Conservation (phyloP, 1,284 basidiomycete genomes). For the Laetiporus sulphureus region DNA sequence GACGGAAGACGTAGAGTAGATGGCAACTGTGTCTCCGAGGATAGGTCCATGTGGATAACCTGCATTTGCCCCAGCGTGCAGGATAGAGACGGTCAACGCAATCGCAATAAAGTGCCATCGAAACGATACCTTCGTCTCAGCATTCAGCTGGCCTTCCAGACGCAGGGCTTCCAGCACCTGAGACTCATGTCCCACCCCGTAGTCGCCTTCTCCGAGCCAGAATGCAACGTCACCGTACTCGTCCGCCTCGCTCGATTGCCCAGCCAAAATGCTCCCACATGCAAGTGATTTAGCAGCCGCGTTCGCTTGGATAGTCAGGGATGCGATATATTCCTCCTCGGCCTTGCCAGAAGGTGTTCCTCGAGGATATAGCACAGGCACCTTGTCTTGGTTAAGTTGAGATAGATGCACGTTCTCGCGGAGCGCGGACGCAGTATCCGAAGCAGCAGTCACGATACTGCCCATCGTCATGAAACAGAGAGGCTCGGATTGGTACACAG, state of each 20-base stretch:
- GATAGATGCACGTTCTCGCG: neutral
- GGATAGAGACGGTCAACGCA: no score
- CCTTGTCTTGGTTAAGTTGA: neutral
- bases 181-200: conserved; percentile 17
- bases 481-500: no score
- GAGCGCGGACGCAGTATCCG: neutral
- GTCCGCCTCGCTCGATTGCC: conserved; percentile 46
- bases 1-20: neutral
- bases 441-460: conserved; percentile 1
- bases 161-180: conserved; percentile 18
- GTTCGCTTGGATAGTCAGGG: conserved; percentile 34
- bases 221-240: conserved; percentile 47
- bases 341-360: neutral
- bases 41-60: no score
- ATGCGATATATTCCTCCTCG: conserved; percentile 12
- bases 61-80: no score
- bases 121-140: neutral
- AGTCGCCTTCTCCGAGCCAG: conserved; percentile 38
- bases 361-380: conserved; percentile 1
- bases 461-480: neutral
- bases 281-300: conserved; percentile 30
- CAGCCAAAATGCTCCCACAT: conserved; percentile 47
- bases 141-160: conserved; percentile 8
- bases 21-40: no score
- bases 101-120: no score